These are phyloP conservation scores for Pseudozyma hubeiensis DNA, from an alignment of 1,284 basidiomycete genomes.

Conservation along the genomic window DNA sequence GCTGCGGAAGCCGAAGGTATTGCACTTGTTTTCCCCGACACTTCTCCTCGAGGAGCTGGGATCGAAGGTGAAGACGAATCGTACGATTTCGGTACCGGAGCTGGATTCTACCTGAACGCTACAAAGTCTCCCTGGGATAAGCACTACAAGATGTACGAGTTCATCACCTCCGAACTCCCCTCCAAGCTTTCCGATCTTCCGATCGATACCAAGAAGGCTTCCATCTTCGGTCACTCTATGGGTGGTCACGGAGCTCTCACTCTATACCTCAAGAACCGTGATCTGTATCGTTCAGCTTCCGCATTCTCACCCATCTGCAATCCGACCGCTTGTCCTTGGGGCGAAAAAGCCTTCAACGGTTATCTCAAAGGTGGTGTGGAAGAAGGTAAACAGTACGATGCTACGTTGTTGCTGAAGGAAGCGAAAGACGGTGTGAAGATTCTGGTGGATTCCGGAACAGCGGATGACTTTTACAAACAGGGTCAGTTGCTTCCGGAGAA, in stretches of 20 bases:
- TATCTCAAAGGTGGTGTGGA: slow-evolving; percentile 80
- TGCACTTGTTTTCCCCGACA: slow-evolving; percentile 94
- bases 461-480: slow-evolving; percentile 86
- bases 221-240: slow-evolving; percentile 75
- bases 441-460: slow-evolving; percentile 74
- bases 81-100: slow-evolving; percentile 74
- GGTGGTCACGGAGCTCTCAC: slow-evolving; percentile 95
- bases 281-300: slow-evolving; percentile 83
- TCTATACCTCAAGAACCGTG: slow-evolving; percentile 81
- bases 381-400: slow-evolving; percentile 85
- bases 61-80: slow-evolving; percentile 83
- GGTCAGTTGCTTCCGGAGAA: slow-evolving; percentile 89
- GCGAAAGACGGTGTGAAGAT: slow-evolving; percentile 72
- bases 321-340: slow-evolving; percentile 89
- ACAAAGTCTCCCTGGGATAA: slow-evolving; percentile 61
- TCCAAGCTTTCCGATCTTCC: slow-evolving; percentile 41
- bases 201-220: slow-evolving; percentile 51
- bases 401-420: slow-evolving; percentile 82
- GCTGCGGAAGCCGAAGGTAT: slow-evolving; percentile 72
- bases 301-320: slow-evolving; percentile 94
- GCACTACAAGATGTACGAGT: slow-evolving; percentile 65
- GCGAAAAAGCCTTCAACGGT: slow-evolving; percentile 89
- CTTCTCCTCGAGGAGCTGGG: slow-evolving; percentile 91
- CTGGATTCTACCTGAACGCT: slow-evolving; percentile 67
- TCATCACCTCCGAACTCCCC: slow-evolving; percentile 59